These are phyloP conservation scores for Physcomitrellopsis africana DNA, from an alignment of 225 moss, liverwort and hornwort species.

Conservation along the genomic window DNA sequence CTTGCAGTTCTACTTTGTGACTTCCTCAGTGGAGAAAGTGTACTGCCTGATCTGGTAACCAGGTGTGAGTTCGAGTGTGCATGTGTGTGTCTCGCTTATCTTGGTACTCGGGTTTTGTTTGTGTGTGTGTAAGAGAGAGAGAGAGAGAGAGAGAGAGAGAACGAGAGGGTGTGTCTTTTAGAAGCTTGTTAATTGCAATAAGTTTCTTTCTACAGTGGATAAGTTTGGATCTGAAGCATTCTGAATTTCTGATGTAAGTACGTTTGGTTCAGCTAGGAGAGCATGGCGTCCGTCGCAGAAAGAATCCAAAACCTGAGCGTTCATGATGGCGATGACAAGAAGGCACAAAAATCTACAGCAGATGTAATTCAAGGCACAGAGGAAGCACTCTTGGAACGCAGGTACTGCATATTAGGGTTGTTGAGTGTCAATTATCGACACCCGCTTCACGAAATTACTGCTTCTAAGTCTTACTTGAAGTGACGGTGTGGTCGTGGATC, in stretches of 20 bases:
- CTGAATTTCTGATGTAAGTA: background rate
- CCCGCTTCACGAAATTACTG: background rate
- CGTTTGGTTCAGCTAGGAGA: background rate
- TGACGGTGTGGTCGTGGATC: background rate
- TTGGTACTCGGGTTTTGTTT: no score
- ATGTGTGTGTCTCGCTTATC: no score
- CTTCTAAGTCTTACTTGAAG: background rate
- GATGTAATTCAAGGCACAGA: slow-evolving; percentile 22
- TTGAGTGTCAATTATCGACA: background rate
- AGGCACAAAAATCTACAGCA: slow-evolving; percentile 23
- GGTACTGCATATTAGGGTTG: slow-evolving; percentile 21
- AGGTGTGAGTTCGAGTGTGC: no score
- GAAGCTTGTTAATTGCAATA: no score
- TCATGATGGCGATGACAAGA: background rate
- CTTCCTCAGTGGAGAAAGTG: no score
- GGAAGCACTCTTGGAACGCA: slow-evolving; percentile 26
- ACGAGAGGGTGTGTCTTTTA: no score
- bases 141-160: no score
- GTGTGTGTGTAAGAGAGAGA: no score
- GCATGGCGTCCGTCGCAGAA: slow-evolving; percentile 21
- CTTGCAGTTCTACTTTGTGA: no score
- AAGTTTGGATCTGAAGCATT: no score
- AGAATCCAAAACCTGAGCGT: background rate
- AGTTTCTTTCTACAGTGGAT: no score
- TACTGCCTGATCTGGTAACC: no score